A percentile compares a stretch with the other conserved stretches of the same genome.
phyloP scores from a whole-genome alignment of 2,329 filamentous ascomycete genomes.

The Trichophyton schoenleinii region DNA sequence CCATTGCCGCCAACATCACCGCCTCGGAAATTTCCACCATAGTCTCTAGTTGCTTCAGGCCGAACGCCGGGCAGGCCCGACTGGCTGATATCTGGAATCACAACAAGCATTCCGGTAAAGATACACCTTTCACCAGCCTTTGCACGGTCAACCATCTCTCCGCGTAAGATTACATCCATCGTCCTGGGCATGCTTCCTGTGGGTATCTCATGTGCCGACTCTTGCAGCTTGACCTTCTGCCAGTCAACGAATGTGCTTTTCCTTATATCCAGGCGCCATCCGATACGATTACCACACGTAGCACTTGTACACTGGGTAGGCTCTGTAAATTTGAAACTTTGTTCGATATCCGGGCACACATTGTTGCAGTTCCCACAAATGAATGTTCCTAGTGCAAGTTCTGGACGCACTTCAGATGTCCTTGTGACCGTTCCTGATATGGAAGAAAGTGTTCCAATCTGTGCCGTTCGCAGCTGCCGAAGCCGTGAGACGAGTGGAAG shows the following conservation, averaged over 20 bases:
- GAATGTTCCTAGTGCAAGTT: constrained; percentile 85
- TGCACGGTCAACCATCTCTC: constrained; percentile 92
- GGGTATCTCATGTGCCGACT: constrained; percentile 95
- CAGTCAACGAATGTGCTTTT: constrained; percentile 98
- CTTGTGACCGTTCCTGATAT: constrained; percentile 94
- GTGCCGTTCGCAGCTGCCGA: constrained; percentile 70
- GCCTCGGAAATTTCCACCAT: constrained; percentile 58
- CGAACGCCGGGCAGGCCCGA: constrained; percentile 76
- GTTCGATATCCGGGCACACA: constrained; percentile 80
- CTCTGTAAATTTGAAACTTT: constrained; percentile 95
- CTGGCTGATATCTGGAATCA: constrained; percentile 93
- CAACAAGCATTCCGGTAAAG: constrained; percentile 90
- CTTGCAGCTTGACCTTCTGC: constrained; percentile 97
- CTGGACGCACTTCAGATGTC: constrained; percentile 91
- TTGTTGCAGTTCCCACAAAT: constrained; percentile 77
- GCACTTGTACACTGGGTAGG: constrained; percentile 87
- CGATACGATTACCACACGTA: constrained; percentile 73
- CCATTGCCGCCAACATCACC: constrained; percentile 73
- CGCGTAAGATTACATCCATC: constrained; percentile 90
- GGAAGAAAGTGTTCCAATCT: constrained; percentile 85
- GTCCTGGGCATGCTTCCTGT: constrained; percentile 97
- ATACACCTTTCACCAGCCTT: constrained; percentile 98
- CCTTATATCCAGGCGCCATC: constrained; percentile 94
- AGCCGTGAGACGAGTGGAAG: constrained; percentile 76
- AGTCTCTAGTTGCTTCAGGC: constrained; percentile 74